Base-by-base conservation (phyloP, 2,329 filamentous ascomycete genomes). In the Purpureocillium lavendulum region DNA sequence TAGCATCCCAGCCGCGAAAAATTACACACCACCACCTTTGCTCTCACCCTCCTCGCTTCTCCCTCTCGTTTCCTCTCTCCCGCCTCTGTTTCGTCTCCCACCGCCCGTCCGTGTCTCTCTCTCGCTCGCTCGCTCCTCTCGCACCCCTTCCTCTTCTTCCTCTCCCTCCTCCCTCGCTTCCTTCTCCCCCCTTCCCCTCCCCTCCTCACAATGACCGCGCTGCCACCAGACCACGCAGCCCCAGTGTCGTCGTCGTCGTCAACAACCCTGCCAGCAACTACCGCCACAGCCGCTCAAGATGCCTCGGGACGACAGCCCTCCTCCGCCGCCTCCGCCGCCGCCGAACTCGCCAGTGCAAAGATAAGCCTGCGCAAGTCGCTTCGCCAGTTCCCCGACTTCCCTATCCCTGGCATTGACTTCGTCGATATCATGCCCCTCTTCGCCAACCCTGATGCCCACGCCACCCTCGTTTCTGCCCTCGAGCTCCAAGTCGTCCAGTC, bases 401-500 rank as follows among this genome's bases (percentile, higher is more conserved):
- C 90, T 43, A 82, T 84, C 49, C 81, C 84, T 34, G 90, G 92
- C 62, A 90, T 98, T 59, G 75, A 94, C 56, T 98, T 98, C 66
- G 87, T 96, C 70, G 92, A 98, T 61, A 97, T 98, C 66, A 82
- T 98, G 64, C 92, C 92, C 45, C 82, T 97, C 59, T 97, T 98
- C 71, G 80, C 86, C 60, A 75, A 87, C 57, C 80, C 82, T 40
- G 58, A 62, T 38, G 72, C 85, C 45, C 90, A 96, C 67, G 71
- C 76, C 51, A 74, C 79, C 40, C 82, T 98, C 43, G 71, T 96
- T 60, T 77, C 81, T 54, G 87, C 87, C 36, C 83, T 97, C 51
- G 85, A 94, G 65, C 73, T 96, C 46, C 83, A 94, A 62, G 74
- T 94, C 48, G 66, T 75, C 41, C 69, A 82, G 53, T 71, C 72